Evolutionary conservation across 345 rosid genomes (phyloP).

Genomic region (Aquilaria sinensis): DNA sequence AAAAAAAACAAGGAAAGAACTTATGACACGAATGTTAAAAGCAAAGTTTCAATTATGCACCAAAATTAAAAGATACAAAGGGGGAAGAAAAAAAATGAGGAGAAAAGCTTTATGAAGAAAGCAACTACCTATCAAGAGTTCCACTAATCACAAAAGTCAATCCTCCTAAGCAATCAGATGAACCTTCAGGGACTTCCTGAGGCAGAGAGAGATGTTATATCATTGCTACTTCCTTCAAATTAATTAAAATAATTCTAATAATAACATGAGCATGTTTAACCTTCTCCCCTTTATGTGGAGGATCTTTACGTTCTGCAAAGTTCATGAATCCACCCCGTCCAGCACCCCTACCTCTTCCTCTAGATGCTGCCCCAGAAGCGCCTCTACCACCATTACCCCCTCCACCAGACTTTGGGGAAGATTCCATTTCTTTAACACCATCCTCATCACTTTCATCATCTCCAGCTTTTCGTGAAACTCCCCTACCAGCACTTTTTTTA

Average conservation of each 20-base stretch:
- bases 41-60: neutral
- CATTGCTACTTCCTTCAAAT: neutral
- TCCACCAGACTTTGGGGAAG: constrained; percentile 61
- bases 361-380: constrained; percentile 47
- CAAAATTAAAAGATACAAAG: neutral
- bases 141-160: constrained; percentile 96
- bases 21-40: neutral
- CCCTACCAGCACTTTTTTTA: constrained; percentile 69
- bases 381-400: constrained; percentile 87
- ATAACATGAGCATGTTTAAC: constrained; percentile 21
- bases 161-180: constrained; percentile 80
- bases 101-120: constrained; percentile 8
- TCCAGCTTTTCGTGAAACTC: constrained; percentile 45
- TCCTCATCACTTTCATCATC: constrained; percentile 57
- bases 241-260: constrained; percentile 5
- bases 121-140: constrained; percentile 88
- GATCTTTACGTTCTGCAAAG: constrained; percentile 96
- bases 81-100: constrained; percentile 5
- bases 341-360: constrained; percentile 90
- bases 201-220: constrained; percentile 14
- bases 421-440: constrained; percentile 40
- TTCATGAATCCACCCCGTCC: constrained; percentile 92
- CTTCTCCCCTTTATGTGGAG: constrained; percentile 99
- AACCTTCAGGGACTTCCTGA: constrained; percentile 99
- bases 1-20: neutral